Evolutionary conservation across 2,329 filamentous ascomycete species (phyloP).

Genomic region (Pyrenophora tritici-repentis): DNA sequence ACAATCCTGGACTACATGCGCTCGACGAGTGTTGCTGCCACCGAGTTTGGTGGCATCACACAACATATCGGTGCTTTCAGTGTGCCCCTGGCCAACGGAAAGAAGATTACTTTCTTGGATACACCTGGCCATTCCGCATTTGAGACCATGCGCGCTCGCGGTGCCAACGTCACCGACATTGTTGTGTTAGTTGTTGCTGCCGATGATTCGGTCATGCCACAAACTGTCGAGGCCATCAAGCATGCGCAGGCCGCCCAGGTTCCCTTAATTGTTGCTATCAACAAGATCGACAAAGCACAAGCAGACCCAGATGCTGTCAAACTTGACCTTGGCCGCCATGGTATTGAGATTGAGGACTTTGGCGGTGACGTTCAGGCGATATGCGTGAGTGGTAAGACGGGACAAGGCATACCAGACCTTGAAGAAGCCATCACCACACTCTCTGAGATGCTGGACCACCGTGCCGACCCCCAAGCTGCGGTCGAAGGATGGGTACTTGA

Average conservation of each 20-base stretch:
- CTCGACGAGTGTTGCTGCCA: conserved; percentile 87
- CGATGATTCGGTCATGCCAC: conserved; percentile 96
- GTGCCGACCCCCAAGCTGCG: conserved; percentile 74
- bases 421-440: conserved; percentile 88
- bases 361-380: conserved; percentile 95
- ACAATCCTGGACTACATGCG: conserved; percentile 92
- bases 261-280: conserved; percentile 96
- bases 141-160: conserved; percentile 91
- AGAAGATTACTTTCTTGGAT: conserved; percentile 93
- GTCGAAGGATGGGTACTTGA: conserved; percentile 95
- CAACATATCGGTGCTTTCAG: conserved; percentile 98
- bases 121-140: conserved; percentile 97
- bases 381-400: conserved; percentile 89
- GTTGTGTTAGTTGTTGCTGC: conserved; percentile 94
- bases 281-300: conserved; percentile 91
- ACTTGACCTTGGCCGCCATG: conserved; percentile 79
- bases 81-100: conserved; percentile 79
- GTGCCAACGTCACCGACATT: conserved; percentile 95
- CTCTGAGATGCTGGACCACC: conserved; percentile 87
- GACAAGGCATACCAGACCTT: conserved; percentile 85
- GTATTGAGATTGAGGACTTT: conserved; percentile 90
- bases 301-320: conserved; percentile 84
- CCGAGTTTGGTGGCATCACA: conserved; percentile 95
- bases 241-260: conserved; percentile 86
- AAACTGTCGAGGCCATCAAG: conserved; percentile 94